phyloP scores from a whole-genome alignment of 768 basidiomycete species.

The Exidia glandulosa region DNA sequence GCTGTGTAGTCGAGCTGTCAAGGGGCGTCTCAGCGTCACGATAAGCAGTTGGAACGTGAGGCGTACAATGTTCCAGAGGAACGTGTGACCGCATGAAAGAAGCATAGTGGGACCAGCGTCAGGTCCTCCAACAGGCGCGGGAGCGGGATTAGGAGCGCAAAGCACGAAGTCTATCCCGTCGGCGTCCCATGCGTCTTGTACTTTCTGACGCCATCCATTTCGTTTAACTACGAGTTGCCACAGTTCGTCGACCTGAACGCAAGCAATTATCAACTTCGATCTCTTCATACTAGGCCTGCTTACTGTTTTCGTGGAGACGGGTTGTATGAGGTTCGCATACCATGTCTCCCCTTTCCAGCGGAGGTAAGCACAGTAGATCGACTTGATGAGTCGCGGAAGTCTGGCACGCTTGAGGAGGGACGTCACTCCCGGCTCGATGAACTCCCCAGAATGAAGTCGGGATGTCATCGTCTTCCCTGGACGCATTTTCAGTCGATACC shows the following conservation, averaged over 20 bases:
- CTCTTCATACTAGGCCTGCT: neutral
- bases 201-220: conserved; percentile 29
- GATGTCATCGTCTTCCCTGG: conserved; percentile 20
- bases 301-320: conserved; percentile 37
- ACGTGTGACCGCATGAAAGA: conserved; percentile 47
- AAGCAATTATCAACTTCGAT: no score
- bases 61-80: conserved; percentile 55
- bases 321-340: conserved; percentile 43
- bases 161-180: conserved; percentile 50
- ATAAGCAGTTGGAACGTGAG: neutral
- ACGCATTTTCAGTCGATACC: neutral
- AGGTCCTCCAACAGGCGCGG: conserved; percentile 44
- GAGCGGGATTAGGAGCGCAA: conserved; percentile 50
- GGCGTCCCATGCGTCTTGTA: conserved; percentile 30
- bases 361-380: conserved; percentile 39
- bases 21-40: neutral
- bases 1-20: conserved; percentile 43
- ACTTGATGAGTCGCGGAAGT: conserved; percentile 37
- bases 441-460: conserved; percentile 30
- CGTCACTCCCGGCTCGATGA: conserved; percentile 37
- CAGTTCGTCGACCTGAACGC: conserved; percentile 30
- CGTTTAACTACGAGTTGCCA: conserved; percentile 36
- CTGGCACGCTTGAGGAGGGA: conserved; percentile 28
- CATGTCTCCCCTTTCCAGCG: conserved; percentile 38
- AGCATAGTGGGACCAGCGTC: conserved; percentile 35